Percentiles rank a stretch among this genome's conserved stretches.
These are phyloP conservation scores for Fragilaria radians DNA, from an alignment of 108 stramenopile genomes.

Conservation along the genomic window DNA sequence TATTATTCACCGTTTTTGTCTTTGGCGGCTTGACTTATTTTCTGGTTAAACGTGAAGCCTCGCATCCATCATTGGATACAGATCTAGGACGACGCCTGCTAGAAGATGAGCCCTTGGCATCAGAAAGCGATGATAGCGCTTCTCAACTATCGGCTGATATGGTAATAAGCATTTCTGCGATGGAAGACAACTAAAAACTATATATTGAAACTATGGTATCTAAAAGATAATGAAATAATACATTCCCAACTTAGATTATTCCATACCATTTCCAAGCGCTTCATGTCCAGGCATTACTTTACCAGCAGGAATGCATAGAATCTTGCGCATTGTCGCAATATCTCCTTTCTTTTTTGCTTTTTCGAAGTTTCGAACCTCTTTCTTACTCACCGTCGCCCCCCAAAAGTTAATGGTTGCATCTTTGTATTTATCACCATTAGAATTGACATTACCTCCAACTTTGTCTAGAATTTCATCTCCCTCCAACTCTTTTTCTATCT, in stretches of 20 bases:
- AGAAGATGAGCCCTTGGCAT: not conserved
- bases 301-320: constrained; percentile 72
- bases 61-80: not conserved
- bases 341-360: constrained; percentile 91
- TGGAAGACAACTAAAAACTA: too few relatives aligned
- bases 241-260: too few relatives aligned
- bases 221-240: too few relatives aligned
- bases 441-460: constrained; percentile 75
- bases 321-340: constrained; percentile 75
- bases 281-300: constrained; percentile 89
- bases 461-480: constrained; percentile 58
- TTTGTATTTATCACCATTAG: constrained; percentile 85
- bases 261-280: constrained; percentile 82
- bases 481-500: constrained; percentile 64
- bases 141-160: not conserved
- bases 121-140: not conserved
- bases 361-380: constrained; percentile 78
- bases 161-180: too few relatives aligned
- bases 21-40: constrained; percentile 74
- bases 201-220: too few relatives aligned
- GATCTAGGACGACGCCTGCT: not conserved
- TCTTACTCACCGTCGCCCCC: constrained; percentile 83
- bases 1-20: constrained; percentile 74
- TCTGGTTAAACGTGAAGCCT: not conserved
- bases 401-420: constrained; percentile 85